A percentile compares a stretch with the other conserved stretches of the same genome.
Conservation (phyloP, 306 rosid species). For the Vigna angularis region DNA sequence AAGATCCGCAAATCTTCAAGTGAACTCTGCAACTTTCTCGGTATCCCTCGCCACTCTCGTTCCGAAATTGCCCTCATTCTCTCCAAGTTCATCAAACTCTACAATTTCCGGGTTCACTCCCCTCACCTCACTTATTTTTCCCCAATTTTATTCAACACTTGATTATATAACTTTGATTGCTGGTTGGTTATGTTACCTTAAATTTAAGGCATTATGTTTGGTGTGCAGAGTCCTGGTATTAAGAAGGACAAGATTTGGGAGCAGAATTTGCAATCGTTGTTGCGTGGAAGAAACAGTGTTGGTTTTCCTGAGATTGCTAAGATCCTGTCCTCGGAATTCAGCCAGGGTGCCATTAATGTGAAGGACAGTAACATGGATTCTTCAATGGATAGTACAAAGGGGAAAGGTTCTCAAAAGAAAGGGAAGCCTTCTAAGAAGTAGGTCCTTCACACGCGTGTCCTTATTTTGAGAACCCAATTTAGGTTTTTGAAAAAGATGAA, state of each 20-base stretch:
- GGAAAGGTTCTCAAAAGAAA: slow-evolving; percentile 51
- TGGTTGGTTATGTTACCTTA: neutral
- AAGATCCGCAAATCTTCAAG: slow-evolving; percentile 49
- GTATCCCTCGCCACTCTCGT: slow-evolving; percentile 58
- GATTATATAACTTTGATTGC: neutral
- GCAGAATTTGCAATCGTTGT: slow-evolving; percentile 60
- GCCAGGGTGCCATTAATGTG: slow-evolving; percentile 50
- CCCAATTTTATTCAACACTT: neutral
- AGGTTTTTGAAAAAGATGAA: slow-evolving; percentile 15
- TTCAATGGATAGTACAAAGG: slow-evolving; percentile 43
- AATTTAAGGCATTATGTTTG: slow-evolving; percentile 18
- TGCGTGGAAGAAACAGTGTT: slow-evolving; percentile 60
- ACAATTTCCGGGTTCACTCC: slow-evolving; percentile 50
- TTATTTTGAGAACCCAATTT: slow-evolving; percentile 11
- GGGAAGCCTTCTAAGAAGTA: slow-evolving; percentile 56
- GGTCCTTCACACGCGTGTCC: neutral
- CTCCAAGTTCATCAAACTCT: slow-evolving; percentile 68
- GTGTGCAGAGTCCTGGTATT: slow-evolving; percentile 70
- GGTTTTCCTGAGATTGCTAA: slow-evolving; percentile 64
- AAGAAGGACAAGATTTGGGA: slow-evolving; percentile 68
- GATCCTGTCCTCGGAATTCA: slow-evolving; percentile 65
- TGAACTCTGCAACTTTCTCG: slow-evolving; percentile 62
- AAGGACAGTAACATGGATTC: slow-evolving; percentile 47
- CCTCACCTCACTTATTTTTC: neutral
- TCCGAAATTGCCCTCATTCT: slow-evolving; percentile 52